phyloP scores from a whole-genome alignment of 2,329 filamentous ascomycete genomes.

The Epichloe uncinata region DNA sequence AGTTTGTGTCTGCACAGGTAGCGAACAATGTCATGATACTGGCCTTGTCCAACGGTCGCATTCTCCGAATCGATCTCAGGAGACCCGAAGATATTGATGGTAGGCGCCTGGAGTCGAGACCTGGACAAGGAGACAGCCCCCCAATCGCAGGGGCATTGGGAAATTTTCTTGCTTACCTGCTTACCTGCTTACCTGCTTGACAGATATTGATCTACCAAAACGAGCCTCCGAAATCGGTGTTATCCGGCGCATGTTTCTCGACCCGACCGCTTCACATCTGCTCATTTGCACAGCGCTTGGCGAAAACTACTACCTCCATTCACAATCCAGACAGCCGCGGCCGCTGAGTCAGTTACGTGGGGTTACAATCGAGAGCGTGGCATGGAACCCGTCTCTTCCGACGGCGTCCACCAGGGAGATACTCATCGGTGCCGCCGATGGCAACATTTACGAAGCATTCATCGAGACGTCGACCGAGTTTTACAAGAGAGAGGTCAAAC shows the following conservation, averaged over 20 bases:
- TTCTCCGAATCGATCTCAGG: constrained; percentile 87
- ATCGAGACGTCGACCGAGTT: constrained; percentile 93
- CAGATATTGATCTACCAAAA: constrained; percentile 94
- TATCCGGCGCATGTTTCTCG: constrained; percentile 92
- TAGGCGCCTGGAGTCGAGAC: constrained; percentile 21
- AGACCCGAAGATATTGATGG: constrained; percentile 90
- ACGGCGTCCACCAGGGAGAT: constrained; percentile 94
- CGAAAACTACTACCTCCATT: constrained; percentile 97
- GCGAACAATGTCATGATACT: constrained; percentile 94
- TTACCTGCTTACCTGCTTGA: not conserved
- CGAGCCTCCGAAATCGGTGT: constrained; percentile 82
- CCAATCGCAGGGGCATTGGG: not conserved
- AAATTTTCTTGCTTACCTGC: not conserved
- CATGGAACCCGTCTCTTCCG: constrained; percentile 88
- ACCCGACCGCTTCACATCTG: constrained; percentile 89
- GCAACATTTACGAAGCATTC: constrained; percentile 87
- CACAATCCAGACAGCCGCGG: constrained; percentile 80
- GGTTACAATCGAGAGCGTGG: constrained; percentile 75
- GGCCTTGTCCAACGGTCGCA: constrained; percentile 81
- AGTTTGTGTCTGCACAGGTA: constrained; percentile 93
- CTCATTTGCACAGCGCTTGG: constrained; percentile 82
- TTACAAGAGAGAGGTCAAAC: constrained; percentile 89
- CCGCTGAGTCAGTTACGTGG: constrained; percentile 70
- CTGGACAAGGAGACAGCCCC: not conserved
- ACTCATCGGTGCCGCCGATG: constrained; percentile 79